Base-by-base conservation (phyloP, 768 basidiomycete species). In the Phallus indusiatus region DNA sequence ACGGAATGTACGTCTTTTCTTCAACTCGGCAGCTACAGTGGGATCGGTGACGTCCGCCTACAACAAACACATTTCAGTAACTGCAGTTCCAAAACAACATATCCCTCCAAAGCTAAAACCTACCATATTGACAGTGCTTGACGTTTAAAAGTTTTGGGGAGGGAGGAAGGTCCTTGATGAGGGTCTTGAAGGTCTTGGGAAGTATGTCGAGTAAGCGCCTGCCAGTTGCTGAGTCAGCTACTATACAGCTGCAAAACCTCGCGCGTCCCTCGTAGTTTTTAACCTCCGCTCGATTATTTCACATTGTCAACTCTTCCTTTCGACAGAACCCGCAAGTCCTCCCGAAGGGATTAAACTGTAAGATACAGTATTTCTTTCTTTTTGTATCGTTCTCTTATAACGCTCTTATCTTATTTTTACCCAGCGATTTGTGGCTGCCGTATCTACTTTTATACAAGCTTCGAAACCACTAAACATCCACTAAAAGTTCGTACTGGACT, bases 1-100 rank as follows among this genome's bases (percentile, higher is more conserved):
- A 70, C 92, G 90, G 89, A 98, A 98, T 60, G 93, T 94, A 70
- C 96, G 81, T 84, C 86, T 94, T 82, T 94, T 94, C 88, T 96
- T 96, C 78, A 95, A 82, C 73, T 94, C 95, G 63, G 94, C 94
- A 68, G 95, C 96, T 73, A 90, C 76, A 74, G 84, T 75, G 70
- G 94, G 92, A 75, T 96, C 94, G 75, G 94, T 95, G 67, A 93
- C 79, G 59, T 75, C 75, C 66, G 81, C 75, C 74, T 92, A 91
- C n/a, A 75, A 90, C 87, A 90, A 93, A 66, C 22, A 42, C 47
- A n/a, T 42, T 3, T n/a, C 12, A 28, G n/a, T 21, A 7, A 8
- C 28, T 28, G 28, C 28, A 47, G 9, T 17, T 49, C 49, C 51
- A 21, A 54, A 48, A 21, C 47, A 16, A 47, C 11, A 36, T 16